phyloP scores from a whole-genome alignment of 768 basidiomycete genomes.

The Termitomyces titanicus region DNA sequence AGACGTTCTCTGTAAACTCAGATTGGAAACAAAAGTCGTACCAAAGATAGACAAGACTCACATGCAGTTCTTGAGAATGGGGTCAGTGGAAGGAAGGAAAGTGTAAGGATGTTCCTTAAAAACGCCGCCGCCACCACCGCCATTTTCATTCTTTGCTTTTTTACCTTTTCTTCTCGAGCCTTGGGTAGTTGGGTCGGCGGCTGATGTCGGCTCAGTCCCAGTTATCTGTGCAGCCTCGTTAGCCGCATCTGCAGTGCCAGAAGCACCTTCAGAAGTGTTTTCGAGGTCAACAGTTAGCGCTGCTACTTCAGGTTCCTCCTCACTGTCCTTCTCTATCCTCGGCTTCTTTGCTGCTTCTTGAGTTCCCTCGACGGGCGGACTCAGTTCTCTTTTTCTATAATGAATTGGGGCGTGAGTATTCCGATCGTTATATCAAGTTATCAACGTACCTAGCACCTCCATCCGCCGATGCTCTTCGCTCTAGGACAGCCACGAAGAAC shows the following conservation, averaged over 20 bases:
- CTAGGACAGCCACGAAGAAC: conserved; percentile 93
- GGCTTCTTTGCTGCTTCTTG: conserved; percentile 49
- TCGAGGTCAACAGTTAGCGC: conserved; percentile 12
- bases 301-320: conserved; percentile 1
- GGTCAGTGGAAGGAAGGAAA: conserved; percentile 69
- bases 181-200: background rate
- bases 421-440: background rate
- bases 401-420: background rate
- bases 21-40: background rate
- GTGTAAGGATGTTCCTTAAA: conserved; percentile 95
- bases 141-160: conserved; percentile 17
- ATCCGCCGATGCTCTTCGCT: conserved; percentile 34
- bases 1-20: conserved; percentile 56
- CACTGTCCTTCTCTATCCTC: conserved; percentile 31
- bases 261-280: conserved; percentile 12
- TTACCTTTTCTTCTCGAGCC: conserved; percentile 14
- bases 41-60: conserved; percentile 33
- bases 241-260: background rate
- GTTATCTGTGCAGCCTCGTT: conserved; percentile 3
- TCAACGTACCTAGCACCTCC: conserved; percentile 15
- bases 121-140: conserved; percentile 31
- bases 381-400: conserved; percentile 53
- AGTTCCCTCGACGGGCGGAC: conserved; percentile 29
- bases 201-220: background rate
- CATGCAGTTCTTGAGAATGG: conserved; percentile 70